A percentile compares a stretch with the other conserved stretches of the same genome.
phyloP scores from a whole-genome alignment of 2,329 filamentous ascomycete genomes.

The Aspergillus pseudonomiae region DNA sequence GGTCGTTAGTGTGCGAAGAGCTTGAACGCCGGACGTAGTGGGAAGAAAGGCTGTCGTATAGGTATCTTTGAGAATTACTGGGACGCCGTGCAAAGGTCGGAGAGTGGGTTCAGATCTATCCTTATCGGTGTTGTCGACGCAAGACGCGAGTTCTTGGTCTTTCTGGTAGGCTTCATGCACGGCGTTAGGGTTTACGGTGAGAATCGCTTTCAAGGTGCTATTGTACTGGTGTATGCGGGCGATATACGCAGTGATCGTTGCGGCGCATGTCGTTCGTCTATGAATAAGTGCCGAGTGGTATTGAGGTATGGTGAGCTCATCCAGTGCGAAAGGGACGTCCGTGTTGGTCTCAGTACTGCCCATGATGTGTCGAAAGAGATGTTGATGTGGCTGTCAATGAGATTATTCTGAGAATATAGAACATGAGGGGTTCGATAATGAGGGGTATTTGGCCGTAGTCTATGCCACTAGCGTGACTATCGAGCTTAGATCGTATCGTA shows the following conservation, averaged over 20 bases:
- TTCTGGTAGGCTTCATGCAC: slow-evolving; percentile 51
- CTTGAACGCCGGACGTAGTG: slow-evolving; percentile 60
- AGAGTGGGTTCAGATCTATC: not conserved
- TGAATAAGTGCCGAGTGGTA: slow-evolving; percentile 60
- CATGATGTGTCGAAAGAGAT: not conserved
- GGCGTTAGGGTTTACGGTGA: slow-evolving; percentile 55
- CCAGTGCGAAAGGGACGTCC: slow-evolving; percentile 27
- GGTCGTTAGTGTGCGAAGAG: slow-evolving; percentile 50
- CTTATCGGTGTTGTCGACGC: not conserved
- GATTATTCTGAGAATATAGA: too few species aligned
- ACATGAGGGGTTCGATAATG: not conserved
- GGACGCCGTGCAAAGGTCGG: slow-evolving; percentile 59
- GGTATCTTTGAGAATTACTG: slow-evolving; percentile 67
- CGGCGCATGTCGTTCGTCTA: slow-evolving; percentile 56
- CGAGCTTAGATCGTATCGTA: not conserved
- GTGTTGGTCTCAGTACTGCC: not conserved
- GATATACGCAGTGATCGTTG: slow-evolving; percentile 59
- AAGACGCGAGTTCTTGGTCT: slow-evolving; percentile 9
- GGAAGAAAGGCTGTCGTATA: slow-evolving; percentile 59
- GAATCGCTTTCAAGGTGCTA: slow-evolving; percentile 59
- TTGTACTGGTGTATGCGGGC: slow-evolving; percentile 62
- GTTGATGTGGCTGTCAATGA: not conserved
- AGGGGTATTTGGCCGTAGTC: not conserved
- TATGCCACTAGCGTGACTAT: not conserved
- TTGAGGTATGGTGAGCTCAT: slow-evolving; percentile 61